Percentiles rank a stretch among this genome's conserved stretches.
phyloP scores from a whole-genome alignment of 208 protist genomes.

The Naegleria gruberi region DNA sequence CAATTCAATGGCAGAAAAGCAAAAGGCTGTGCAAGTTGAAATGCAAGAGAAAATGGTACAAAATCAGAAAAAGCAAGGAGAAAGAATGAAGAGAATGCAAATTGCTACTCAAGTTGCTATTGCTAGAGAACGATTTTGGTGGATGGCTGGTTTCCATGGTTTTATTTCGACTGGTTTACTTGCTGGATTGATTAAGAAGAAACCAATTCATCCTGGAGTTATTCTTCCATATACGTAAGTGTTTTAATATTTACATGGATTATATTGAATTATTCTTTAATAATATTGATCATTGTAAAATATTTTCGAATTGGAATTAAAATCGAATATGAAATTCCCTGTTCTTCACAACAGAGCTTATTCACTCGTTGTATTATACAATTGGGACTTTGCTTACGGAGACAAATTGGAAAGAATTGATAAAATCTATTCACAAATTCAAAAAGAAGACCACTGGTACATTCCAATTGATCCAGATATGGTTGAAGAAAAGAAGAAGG shows the following conservation, averaged over 20 bases:
- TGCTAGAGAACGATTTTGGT: not conserved
- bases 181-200: not conserved
- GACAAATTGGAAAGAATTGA: not conserved
- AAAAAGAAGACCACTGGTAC: not conserved
- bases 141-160: not conserved
- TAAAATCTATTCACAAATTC: not conserved
- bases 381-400: not conserved
- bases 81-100: conserved; percentile 7
- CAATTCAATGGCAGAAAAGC: not conserved
- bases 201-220: not conserved
- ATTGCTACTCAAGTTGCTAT: not conserved
- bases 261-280: too few relatives aligned
- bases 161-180: not conserved
- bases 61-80: not conserved
- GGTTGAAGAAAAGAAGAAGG: too few relatives aligned
- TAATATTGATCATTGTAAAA: too few relatives aligned
- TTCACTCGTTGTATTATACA: not conserved
- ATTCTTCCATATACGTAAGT: not conserved
- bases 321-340: too few relatives aligned
- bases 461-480: not conserved
- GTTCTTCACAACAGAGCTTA: too few relatives aligned
- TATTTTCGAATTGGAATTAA: too few relatives aligned
- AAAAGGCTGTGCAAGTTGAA: not conserved
- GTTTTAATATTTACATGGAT: too few relatives aligned
- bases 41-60: not conserved